Base-by-base conservation (phyloP, 1,284 basidiomycete genomes). In the Irpex sp. region DNA sequence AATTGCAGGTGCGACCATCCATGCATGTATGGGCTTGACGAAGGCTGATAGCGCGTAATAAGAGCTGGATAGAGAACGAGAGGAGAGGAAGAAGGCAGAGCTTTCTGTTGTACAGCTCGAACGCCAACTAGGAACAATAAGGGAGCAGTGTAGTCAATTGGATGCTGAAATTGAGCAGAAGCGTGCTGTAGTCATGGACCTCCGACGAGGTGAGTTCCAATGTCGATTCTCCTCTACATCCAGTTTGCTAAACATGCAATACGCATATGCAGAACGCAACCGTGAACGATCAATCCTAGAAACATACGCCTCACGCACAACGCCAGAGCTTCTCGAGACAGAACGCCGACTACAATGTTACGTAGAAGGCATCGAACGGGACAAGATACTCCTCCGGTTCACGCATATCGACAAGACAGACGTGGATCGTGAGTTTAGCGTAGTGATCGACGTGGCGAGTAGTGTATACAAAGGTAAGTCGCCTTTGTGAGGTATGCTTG, bases 351-450 rank as follows among this genome's bases (percentile, higher is more conserved):
- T 96, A 13, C 88, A 89, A 11, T 94, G 91, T 79, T 82, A 85
- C 18, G 87, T 97, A 15, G 93, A 96, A 79, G 95, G 95, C 42
- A 89, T 96, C 27, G 90, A 91, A 74, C 85, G 84, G 60, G 92
- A 95, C 78, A 89, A 90, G 66, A 85, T 97, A 11, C 85, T 96
- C 64, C 83, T 97, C 66, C 89, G 91, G 4, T 96, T 96, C 81
- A 88, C 88, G 3, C 83, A 90, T 68, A 80, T 97, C 59, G 93
- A 95, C 76, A 84, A 87, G 2, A 76, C 82, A 0, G 87, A 92
- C 69, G 84, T 66, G 6, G 67, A 87, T 15, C 85, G 88, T 43
- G 94, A 96, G 76, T 95, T 92, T 74, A 92, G 87, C 68, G 85
- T 97, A 70, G 91, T 96, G 0, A 79, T 97, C 32, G 95, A 97